Conservation (phyloP, 805 yeast genomes). For the Wickerhamomyces canadensis region DNA sequence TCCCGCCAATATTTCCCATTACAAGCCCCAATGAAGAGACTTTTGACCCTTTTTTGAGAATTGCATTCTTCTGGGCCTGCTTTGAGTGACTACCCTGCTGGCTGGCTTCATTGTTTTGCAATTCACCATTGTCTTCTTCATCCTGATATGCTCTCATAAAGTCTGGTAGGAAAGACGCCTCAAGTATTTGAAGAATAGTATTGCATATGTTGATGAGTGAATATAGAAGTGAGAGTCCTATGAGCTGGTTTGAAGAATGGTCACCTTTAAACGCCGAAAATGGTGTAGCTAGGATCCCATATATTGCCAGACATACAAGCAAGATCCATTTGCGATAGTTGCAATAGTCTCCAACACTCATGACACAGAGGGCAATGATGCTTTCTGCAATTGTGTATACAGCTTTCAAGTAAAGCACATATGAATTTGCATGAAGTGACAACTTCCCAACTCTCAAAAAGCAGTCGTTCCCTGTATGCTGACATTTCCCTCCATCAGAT, state of each 20-base stretch:
- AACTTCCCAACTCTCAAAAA: conserved; percentile 31
- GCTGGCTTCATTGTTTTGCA: background rate
- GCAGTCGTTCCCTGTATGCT: conserved; percentile 31
- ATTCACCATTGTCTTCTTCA: background rate
- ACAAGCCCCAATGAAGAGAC: conserved; percentile 35
- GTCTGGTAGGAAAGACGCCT: conserved; percentile 35
- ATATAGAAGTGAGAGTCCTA: conserved; percentile 27
- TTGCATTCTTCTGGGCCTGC: conserved; percentile 20
- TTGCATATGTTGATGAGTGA: conserved; percentile 26
- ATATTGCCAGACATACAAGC: conserved; percentile 26
- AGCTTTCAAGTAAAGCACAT: conserved; percentile 33
- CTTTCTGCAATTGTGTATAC: conserved; percentile 36
- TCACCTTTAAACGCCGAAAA: conserved; percentile 27
- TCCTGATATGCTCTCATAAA: conserved; percentile 31
- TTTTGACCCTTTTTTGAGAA: conserved; percentile 28
- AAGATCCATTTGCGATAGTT: conserved; percentile 31
- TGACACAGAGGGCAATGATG: conserved; percentile 27
- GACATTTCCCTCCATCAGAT: conserved; percentile 23
- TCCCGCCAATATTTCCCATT: conserved; percentile 33
- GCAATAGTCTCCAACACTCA: conserved; percentile 38
- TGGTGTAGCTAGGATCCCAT: conserved; percentile 32
- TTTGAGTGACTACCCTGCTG: conserved; percentile 3
- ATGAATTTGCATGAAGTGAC: conserved; percentile 29
- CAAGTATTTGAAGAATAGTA: conserved; percentile 31
- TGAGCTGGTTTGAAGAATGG: conserved; percentile 18